Evolutionary conservation across 176 grass and related monocot species (phyloP).

Genomic region (Raddia distichophylla): DNA sequence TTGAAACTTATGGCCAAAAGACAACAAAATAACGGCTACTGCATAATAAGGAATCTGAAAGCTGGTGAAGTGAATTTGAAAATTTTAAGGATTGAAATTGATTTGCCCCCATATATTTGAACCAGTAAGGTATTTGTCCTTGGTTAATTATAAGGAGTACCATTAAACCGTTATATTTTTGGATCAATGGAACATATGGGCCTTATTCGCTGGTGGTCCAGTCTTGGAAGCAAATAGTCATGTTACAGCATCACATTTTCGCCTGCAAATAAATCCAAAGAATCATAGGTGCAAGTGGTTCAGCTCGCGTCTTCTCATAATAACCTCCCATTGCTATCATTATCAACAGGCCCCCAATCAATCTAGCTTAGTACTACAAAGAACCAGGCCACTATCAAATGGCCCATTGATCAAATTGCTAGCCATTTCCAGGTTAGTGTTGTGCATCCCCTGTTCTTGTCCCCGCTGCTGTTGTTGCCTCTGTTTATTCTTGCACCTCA

Average conservation of each 20-base stretch:
- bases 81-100: background rate
- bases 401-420: conserved; percentile 17
- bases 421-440: conserved; percentile 14
- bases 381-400: conserved; percentile 13
- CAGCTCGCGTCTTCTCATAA: conserved; percentile 8
- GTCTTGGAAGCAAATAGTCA: conserved; percentile 13
- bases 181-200: background rate
- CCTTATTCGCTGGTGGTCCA: conserved; percentile 28
- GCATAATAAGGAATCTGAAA: background rate
- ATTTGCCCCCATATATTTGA: background rate
- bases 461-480: conserved; percentile 12
- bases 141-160: background rate
- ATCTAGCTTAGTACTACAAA: conserved; percentile 23
- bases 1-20: background rate
- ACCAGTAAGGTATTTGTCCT: background rate
- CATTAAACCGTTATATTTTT: background rate
- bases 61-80: background rate
- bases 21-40: background rate
- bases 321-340: conserved; percentile 29
- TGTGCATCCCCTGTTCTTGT: background rate
- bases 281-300: conserved; percentile 11
- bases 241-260: background rate
- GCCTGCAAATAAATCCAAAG: background rate
- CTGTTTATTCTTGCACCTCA: conserved; percentile 9
- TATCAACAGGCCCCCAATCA: conserved; percentile 17